A percentile compares a stretch with the other conserved stretches of the same genome.
These are phyloP conservation scores for Globisporangium barbulae DNA, from an alignment of 352 stramenopile species.

Conservation along the genomic window DNA sequence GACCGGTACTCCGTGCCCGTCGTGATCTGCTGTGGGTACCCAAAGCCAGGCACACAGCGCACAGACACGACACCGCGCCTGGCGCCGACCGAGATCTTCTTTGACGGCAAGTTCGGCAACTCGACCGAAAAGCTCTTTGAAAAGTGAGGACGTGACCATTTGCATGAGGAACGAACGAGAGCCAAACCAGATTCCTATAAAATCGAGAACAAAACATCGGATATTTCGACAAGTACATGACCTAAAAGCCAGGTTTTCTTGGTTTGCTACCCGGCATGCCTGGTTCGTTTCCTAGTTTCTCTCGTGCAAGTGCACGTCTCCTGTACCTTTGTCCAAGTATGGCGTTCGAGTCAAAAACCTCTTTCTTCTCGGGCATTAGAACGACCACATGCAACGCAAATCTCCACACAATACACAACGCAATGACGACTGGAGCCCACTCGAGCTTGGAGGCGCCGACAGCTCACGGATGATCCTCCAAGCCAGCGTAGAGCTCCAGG, in stretches of 20 bases:
- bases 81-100: constrained; percentile 70
- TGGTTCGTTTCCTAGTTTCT: no score
- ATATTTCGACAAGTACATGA: not conserved
- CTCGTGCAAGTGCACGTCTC: no score
- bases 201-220: not conserved
- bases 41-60: constrained; percentile 21
- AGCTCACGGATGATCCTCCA: not conserved
- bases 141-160: not conserved
- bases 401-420: not conserved
- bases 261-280: no score
- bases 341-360: no score
- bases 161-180: not conserved
- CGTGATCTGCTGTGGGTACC: constrained; percentile 66
- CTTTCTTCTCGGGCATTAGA: no score
- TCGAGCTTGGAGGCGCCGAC: not conserved
- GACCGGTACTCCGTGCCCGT: constrained; percentile 77
- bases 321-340: no score
- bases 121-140: constrained; percentile 58
- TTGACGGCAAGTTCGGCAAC: constrained; percentile 79
- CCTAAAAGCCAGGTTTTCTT: no score
- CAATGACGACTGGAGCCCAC: not conserved
- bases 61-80: constrained; percentile 37
- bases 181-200: not conserved
- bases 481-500: not conserved
- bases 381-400: not conserved